Evolutionary conservation across 768 basidiomycete genomes (phyloP).

Genomic region (Aureoboletus auriporus): DNA sequence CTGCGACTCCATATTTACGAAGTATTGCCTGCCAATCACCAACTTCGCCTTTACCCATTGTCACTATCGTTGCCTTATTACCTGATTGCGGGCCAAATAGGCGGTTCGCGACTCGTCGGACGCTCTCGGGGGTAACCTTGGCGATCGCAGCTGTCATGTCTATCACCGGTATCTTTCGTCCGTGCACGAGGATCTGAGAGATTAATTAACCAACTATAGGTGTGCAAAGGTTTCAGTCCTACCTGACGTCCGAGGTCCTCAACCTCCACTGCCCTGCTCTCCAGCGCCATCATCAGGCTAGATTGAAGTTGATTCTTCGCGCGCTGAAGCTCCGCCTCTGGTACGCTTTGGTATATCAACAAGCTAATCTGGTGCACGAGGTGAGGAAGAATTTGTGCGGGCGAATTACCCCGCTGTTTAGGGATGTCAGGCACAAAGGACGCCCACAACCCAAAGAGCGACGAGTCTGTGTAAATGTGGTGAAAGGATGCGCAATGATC

Average conservation of each 20-base stretch:
- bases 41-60: constrained; percentile 78
- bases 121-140: constrained; percentile 60
- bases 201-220: background rate
- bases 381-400: constrained; percentile 72
- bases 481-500: constrained; percentile 97
- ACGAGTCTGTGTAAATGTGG: constrained; percentile 93
- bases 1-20: constrained; percentile 63
- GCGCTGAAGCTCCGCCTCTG: constrained; percentile 66
- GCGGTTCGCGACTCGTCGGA: constrained; percentile 72
- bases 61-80: constrained; percentile 73
- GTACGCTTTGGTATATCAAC: constrained; percentile 66
- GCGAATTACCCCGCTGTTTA: constrained; percentile 55
- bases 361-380: constrained; percentile 85
- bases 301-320: constrained; percentile 96
- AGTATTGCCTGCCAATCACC: constrained; percentile 62
- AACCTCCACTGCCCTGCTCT: constrained; percentile 79
- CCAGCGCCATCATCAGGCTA: constrained; percentile 90
- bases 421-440: constrained; percentile 69
- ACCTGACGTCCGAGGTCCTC: constrained; percentile 92
- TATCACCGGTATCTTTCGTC: constrained; percentile 76
- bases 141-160: constrained; percentile 92
- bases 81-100: constrained; percentile 65
- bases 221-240: constrained; percentile 4
- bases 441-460: constrained; percentile 88
- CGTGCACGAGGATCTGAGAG: constrained; percentile 74